Evolutionary conservation across 1,139 yeast species (phyloP), one percentile per base, ranked within the genome.

Genomic region (Geotrichum carabidarum): DNA sequence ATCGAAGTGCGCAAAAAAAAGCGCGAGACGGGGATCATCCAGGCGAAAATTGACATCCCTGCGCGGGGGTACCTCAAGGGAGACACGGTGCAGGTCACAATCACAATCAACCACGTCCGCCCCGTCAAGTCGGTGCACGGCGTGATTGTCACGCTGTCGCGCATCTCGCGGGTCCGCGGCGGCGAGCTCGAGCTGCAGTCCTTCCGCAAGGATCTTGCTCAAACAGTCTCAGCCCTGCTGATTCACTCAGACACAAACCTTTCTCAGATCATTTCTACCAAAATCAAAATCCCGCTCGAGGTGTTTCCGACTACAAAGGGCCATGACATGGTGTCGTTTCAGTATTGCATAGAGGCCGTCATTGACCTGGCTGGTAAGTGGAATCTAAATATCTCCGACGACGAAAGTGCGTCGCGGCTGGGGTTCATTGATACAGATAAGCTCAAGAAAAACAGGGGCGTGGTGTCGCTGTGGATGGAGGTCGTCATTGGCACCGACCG

Each of bases 281-380:
- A 81, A 48, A 70, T 90, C 27, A 74, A 84, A 58, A 83, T 90
- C 0, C 96, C 97, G 0, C 81, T 87, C 0, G 96, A 90, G 63
- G 83, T 88, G 0, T 88, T 90, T 66, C 95, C 96, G 0, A 86
- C 96, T 0, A 85, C 89, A 12, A 78, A 80, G 42, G 87, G 87
- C 1, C 81, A 88, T 57, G 83, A 83, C 1, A 72, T 84, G 50
- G 89, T 89, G 4, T 79, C 90, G 1, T 90, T 90, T 68, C 94
- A 87, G 64, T 90, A 90, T 67, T 87, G 86, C 65, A 74, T 90
- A 15, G 97, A 90, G 66, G 93, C 86, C 1, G 77, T 89, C 55
- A 81, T 86, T 27, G 90, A 89, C 64, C 71, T 90, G 37, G 78
- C 83, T 2, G 78, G 77, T 44, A 76, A 77, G 47, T 67, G 79